phyloP scores from a whole-genome alignment of 495 filamentous ascomycete species.

The Xeromyces bisporus region DNA sequence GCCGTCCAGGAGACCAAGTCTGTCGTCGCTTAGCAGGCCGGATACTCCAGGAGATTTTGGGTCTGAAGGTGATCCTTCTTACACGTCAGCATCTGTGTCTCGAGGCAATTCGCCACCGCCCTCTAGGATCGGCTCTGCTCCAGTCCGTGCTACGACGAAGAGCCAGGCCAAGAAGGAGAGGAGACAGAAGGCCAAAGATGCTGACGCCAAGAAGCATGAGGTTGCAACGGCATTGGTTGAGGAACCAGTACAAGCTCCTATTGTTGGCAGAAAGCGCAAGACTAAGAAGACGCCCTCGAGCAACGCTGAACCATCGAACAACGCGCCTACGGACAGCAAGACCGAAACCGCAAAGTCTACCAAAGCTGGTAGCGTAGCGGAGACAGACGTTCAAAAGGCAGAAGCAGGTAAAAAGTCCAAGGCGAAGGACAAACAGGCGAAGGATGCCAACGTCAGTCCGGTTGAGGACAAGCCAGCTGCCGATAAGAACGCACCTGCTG shows the following conservation, averaged over 20 bases:
- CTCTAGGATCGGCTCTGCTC: slow-evolving; percentile 55
- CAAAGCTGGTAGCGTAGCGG: slow-evolving; percentile 10
- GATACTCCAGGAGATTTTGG: slow-evolving; percentile 63
- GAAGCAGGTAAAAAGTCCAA: slow-evolving; percentile 19
- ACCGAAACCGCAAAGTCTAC: slow-evolving; percentile 19
- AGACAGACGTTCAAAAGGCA: slow-evolving; percentile 14
- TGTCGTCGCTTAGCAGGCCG: slow-evolving; percentile 47
- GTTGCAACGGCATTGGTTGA: slow-evolving; percentile 28
- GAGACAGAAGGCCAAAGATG: slow-evolving; percentile 40
- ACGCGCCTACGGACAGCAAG: slow-evolving; percentile 18
- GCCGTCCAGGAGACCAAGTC: slow-evolving; percentile 39
- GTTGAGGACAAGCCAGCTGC: slow-evolving; percentile 17
- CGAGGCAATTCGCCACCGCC: slow-evolving; percentile 76
- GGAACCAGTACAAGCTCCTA: slow-evolving; percentile 59
- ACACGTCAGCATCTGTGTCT: slow-evolving; percentile 67
- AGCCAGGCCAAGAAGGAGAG: slow-evolving; percentile 80
- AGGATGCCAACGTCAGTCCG: slow-evolving; percentile 13
- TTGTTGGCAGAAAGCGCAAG: slow-evolving; percentile 80
- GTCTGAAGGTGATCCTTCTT: slow-evolving; percentile 53
- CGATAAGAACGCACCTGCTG: slow-evolving; percentile 13
- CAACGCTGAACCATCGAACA: slow-evolving; percentile 24
- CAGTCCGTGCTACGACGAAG: slow-evolving; percentile 68
- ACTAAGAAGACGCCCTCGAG: slow-evolving; percentile 49
- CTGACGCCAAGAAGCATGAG: slow-evolving; percentile 48
- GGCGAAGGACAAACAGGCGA: slow-evolving; percentile 20